Base-by-base conservation (phyloP, 352 stramenopile genomes). In the Discostella stelligera region DNA sequence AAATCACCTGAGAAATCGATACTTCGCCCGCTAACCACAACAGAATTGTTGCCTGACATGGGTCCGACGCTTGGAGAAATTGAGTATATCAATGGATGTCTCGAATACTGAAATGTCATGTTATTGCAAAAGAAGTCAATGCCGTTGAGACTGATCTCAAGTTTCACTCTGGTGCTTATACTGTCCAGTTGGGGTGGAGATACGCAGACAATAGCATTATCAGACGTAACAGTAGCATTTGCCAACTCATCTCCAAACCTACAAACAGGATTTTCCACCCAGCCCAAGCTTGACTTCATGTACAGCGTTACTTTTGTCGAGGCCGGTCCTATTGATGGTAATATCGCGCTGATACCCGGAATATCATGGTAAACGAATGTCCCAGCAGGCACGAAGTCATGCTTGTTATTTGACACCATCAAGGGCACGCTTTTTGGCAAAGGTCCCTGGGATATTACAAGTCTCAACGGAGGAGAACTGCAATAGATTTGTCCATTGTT, bases 131-230 rank as follows among this genome's bases (percentile, higher is more conserved):
- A 78, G 55, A 72, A 78, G 52, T 78, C 70, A 49, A 72, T 32
- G 20, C 70, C 70, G 53, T 78, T 78, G n/a, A 78, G 46, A n/a
- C 61, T 72, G 14, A 78, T 66, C 14, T 49, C 32, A 56, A 77
- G 18, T 4, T 16, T 66, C 27, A 77, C 69, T 27, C 39, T 46
- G 5, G 13, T 20, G 2, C 2, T 23, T 53, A 63, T n/a, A 56
- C 54, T 56, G 21, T 52, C 60, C 11, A 9, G 16, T 37, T 71
- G 32, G 21, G 32, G 10, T 16, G 70, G 70, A 62, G 61, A 48
- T 37, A 46, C 9, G 52, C 70, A 78, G 6, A 25, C n/a, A 3
- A 71, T 27, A 5, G 32, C 20, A 41, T 11, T 11, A 44, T 60
- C 61, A 21, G 52, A 49, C 8, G 20, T 39, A 41, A 66, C 44